A percentile compares a stretch with the other conserved stretches of the same genome.
These are phyloP conservation scores for Zea mays DNA, from an alignment of 176 grass and related monocot species.

Conservation along the genomic window DNA sequence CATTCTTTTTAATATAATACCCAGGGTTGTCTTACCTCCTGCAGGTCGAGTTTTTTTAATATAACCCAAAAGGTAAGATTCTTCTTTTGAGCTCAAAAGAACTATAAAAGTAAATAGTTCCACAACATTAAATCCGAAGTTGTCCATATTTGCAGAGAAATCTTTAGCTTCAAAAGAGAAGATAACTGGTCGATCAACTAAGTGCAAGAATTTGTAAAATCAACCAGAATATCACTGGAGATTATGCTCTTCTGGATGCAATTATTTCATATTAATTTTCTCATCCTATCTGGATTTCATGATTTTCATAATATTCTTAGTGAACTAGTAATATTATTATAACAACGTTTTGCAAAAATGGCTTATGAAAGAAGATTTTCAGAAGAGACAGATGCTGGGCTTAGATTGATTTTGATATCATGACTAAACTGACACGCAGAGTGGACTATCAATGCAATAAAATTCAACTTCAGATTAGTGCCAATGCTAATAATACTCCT, in stretches of 20 bases:
- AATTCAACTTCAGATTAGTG: constrained; percentile 11
- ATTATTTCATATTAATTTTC: not conserved
- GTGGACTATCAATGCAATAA: not conserved
- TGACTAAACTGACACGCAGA: not conserved
- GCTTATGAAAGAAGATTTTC: constrained; percentile 2
- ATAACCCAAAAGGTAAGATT: not conserved
- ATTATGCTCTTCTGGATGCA: not conserved
- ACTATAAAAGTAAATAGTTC: not conserved
- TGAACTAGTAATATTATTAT: not conserved
- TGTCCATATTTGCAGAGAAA: not conserved
- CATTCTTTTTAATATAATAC: not conserved
- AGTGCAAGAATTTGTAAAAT: constrained; percentile 8
- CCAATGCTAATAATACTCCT: constrained; percentile 4
- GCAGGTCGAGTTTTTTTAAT: too few relatives aligned
- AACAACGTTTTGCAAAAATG: not conserved
- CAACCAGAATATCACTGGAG: not conserved
- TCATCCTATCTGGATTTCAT: not conserved
- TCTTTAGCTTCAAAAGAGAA: not conserved
- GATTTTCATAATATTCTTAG: not conserved
- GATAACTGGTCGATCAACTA: not conserved
- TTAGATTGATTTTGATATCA: constrained; percentile 1
- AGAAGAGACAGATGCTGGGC: not conserved
- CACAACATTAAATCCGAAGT: not conserved
- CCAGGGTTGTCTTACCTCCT: too few relatives aligned
- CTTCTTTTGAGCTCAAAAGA: not conserved